Conservation (phyloP, 73 alveolate species). For the Paramecium octaurelia region DNA sequence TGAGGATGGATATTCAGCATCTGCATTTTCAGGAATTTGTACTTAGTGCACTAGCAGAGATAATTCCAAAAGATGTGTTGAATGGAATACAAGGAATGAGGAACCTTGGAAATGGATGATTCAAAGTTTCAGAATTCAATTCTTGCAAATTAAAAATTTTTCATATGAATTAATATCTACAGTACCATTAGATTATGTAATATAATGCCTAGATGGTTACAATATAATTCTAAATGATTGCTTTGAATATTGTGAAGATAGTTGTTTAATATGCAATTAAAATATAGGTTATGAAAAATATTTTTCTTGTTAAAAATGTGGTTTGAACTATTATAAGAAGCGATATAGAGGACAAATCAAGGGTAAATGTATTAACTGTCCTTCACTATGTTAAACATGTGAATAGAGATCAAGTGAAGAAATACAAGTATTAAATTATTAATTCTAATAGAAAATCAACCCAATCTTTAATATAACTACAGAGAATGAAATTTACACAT, state of each 20-base stretch:
- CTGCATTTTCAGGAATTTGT: neutral
- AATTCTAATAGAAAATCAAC: neutral
- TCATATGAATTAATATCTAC: neutral
- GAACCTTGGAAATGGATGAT: neutral
- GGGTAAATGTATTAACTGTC: neutral
- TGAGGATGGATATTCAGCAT: neutral
- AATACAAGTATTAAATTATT: neutral
- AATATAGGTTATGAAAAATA: too few species aligned
- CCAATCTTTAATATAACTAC: neutral
- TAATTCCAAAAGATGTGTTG: neutral
- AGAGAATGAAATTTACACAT: neutral
- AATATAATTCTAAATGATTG: neutral
- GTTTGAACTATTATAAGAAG: too few species aligned
- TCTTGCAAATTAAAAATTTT: neutral
- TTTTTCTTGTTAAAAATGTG: neutral
- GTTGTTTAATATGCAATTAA: neutral
- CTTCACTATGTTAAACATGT: neutral
- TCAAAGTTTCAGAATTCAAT: neutral
- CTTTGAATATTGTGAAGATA: neutral
- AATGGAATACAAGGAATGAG: neutral
- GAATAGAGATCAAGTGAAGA: neutral
- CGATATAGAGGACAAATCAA: neutral
- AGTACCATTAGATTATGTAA: neutral
- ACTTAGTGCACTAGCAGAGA: neutral
- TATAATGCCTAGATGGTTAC: constrained; percentile 37